Conservation (phyloP, 176 grass and related monocot species). For the Avena eriantha region DNA sequence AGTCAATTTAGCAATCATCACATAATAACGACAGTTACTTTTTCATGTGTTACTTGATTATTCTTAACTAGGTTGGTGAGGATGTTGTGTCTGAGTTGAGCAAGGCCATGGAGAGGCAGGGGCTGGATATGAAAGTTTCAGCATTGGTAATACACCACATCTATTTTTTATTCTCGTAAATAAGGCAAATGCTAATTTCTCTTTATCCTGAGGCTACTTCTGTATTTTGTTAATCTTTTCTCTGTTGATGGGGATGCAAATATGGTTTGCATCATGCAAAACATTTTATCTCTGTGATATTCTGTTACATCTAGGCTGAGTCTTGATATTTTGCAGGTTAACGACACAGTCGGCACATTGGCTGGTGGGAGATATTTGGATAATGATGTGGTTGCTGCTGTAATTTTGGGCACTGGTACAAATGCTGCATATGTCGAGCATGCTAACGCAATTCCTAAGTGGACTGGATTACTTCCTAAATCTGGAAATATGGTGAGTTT, state of each 20-base stretch:
- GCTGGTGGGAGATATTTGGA: slow-evolving; percentile 76
- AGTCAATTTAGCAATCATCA: background rate
- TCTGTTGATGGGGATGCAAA: background rate
- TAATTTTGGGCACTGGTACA: slow-evolving; percentile 87
- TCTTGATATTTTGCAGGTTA: slow-evolving; percentile 55
- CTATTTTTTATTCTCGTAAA: background rate
- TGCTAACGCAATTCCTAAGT: slow-evolving; percentile 73
- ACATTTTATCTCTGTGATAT: background rate
- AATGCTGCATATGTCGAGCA: slow-evolving; percentile 90
- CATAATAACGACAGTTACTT: background rate
- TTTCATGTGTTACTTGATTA: slow-evolving; percentile 29
- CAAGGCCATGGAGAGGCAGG: slow-evolving; percentile 70
- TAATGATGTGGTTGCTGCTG: slow-evolving; percentile 64
- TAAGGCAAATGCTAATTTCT: slow-evolving; percentile 3
- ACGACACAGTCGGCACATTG: slow-evolving; percentile 73
- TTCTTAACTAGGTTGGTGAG: slow-evolving; percentile 58
- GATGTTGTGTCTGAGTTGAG: slow-evolving; percentile 72
- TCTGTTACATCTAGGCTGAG: background rate
- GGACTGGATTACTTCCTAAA: slow-evolving; percentile 53
- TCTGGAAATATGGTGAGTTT: slow-evolving; percentile 70
- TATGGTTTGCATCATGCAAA: background rate
- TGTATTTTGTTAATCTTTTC: background rate
- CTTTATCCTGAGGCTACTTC: background rate
- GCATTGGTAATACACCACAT: slow-evolving; percentile 56
- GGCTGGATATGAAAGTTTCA: slow-evolving; percentile 70